Evolutionary conservation across 768 basidiomycete genomes (phyloP), one percentile per base, ranked within the genome.

Genomic region (Kwoniella botswanensis): DNA sequence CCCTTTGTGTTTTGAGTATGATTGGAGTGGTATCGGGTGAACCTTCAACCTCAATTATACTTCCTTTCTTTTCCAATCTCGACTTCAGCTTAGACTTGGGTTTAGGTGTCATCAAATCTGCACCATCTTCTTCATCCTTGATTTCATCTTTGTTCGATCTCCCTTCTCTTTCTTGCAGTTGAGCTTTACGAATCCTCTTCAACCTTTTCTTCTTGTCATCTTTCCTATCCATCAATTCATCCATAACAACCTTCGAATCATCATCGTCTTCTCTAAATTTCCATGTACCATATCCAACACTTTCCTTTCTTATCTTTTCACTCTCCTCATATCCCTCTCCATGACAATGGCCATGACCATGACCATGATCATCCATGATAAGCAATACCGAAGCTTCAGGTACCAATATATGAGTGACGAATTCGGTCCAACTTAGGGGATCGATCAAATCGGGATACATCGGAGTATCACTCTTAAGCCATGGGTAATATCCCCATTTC

Each of bases 361-460:
- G 43, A 12, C 71, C 70, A 76, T 87, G 87, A 79, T 98, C 94
- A 68, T 91, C 86, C 85, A 89, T 89, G 71, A 98, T 93, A n/a
- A 98, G 88, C 24, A 87, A 86, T 52, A 91, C 86, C 0, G 91
- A 93, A 0, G 91, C 89, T 84, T 98, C 95, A 1, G 96, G 96
- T 2, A 98, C 89, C n/a, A 98, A 87, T 41, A 98, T 87, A 17
- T 90, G 89, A 50, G 91, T 89, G 46, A 93, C 86, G 78, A 94
- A 96, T 68, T 93, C 90, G 43, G 88, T 87, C 0, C 89, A 86
- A 1, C 89, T 88, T 24, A 98, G 87, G 0, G 95, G 82, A 6
- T 63, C 24, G 26, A 58, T 59, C 42, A 62, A 55, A 29, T 22
- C 2, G 1, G 66, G 52, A 21, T 73, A 26, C 26, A 66, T 43